Percentiles rank a stretch among this genome's conserved stretches.
Evolutionary conservation across 768 basidiomycete genomes (phyloP).

Genomic region (Kwoniella heveanensis): DNA sequence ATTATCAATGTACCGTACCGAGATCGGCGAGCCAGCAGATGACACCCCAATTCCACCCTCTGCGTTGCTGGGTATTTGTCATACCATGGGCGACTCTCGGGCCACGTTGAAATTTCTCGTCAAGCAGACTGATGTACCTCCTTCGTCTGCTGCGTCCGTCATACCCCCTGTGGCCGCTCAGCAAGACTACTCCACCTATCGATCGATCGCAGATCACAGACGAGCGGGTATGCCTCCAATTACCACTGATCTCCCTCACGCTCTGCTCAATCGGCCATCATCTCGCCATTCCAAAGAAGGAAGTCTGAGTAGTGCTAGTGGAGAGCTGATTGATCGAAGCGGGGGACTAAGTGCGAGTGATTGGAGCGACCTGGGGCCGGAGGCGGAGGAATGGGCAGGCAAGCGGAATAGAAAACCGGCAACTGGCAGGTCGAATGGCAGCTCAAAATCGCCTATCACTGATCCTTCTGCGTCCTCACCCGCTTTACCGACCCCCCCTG

Average conservation of each 20-base stretch:
- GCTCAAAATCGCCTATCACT: conserved; percentile 35
- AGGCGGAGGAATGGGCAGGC: conserved; percentile 21
- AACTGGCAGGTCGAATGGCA: conserved; percentile 22
- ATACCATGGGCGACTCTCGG: conserved; percentile 70
- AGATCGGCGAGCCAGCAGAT: conserved; percentile 75
- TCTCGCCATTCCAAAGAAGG: conserved; percentile 51
- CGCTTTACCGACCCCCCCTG: conserved; percentile 20
- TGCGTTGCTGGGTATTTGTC: conserved; percentile 70
- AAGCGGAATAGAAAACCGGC: background rate
- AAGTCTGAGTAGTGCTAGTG: conserved; percentile 48
- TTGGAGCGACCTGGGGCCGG: conserved; percentile 36
- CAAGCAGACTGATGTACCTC: conserved; percentile 59
- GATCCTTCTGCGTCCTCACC: conserved; percentile 29
- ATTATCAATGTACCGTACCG: conserved; percentile 82
- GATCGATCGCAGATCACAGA: conserved; percentile 15
- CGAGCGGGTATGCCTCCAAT: conserved; percentile 33
- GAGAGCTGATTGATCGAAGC: conserved; percentile 31
- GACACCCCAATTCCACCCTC: conserved; percentile 74
- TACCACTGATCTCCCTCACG: conserved; percentile 24
- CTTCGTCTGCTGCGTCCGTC: conserved; percentile 67
- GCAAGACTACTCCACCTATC: conserved; percentile 19
- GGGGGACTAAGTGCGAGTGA: conserved; percentile 26
- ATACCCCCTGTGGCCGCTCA: conserved; percentile 59
- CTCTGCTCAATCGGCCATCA: conserved; percentile 19
- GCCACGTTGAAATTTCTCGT: conserved; percentile 84